Percentiles rank a stretch among this genome's conserved stretches.
Evolutionary conservation across 441 rosid species (phyloP).

Genomic region (Lepidium campestre): DNA sequence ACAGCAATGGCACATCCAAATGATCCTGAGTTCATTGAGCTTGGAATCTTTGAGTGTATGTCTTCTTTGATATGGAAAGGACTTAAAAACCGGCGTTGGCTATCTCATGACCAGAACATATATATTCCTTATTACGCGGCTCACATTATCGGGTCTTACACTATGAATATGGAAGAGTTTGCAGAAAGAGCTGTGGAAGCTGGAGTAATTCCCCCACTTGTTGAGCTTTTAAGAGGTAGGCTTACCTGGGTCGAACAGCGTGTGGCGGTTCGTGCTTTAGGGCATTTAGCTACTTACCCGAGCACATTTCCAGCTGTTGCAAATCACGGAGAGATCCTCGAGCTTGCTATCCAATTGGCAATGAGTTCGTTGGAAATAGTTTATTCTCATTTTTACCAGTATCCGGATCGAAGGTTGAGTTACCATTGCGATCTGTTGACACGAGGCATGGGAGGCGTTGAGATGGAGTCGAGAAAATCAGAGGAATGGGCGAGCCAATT

Average conservation of each 20-base stretch:
- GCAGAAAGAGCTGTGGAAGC: conserved; percentile 81
- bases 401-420: conserved; percentile 63
- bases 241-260: conserved; percentile 97
- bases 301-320: conserved; percentile 76
- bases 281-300: conserved; percentile 87
- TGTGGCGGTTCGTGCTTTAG: conserved; percentile 91
- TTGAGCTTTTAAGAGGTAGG: conserved; percentile 87
- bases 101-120: conserved; percentile 88
- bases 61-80: conserved; percentile 92
- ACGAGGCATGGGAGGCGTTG: conserved; percentile 98
- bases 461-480: conserved; percentile 95
- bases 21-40: conserved; percentile 88
- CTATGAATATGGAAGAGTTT: conserved; percentile 97
- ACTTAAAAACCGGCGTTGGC: conserved; percentile 83
- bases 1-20: conserved; percentile 99
- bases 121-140: conserved; percentile 97
- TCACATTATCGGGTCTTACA: conserved; percentile 92
- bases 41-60: conserved; percentile 96
- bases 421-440: conserved; percentile 94
- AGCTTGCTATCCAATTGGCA: conserved; percentile 81
- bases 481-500: conserved; percentile 98
- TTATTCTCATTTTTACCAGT: conserved; percentile 87
- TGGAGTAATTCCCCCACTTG: conserved; percentile 74
- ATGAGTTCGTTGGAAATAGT: conserved; percentile 93
- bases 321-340: conserved; percentile 78